phyloP scores from a whole-genome alignment of 768 basidiomycete genomes.

The Daedaleopsis nitida region DNA sequence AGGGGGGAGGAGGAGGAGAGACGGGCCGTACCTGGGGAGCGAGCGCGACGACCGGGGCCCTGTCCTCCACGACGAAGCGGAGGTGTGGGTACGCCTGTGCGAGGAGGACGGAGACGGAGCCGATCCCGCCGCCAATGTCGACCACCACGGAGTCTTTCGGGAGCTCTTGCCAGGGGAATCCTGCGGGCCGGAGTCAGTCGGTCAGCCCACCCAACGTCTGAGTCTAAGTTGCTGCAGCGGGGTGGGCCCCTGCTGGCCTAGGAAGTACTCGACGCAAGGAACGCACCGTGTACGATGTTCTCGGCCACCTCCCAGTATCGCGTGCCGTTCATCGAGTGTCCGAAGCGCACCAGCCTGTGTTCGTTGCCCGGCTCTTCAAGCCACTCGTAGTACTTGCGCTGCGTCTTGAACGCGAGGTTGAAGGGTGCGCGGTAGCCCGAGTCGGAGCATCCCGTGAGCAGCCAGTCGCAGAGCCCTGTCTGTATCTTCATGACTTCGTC shows the following conservation, averaged over 20 bases:
- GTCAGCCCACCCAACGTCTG: too few relatives aligned
- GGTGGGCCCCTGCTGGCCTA: too few relatives aligned
- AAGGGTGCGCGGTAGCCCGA: conserved; percentile 39
- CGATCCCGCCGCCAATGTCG: conserved; percentile 25
- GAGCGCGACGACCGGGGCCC: conserved; percentile 32
- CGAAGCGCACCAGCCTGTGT: conserved; percentile 59
- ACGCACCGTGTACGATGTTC: conserved; percentile 17
- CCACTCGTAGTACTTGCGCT: conserved; percentile 63
- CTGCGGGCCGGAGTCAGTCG: conserved; percentile 3
- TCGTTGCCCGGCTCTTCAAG: conserved; percentile 57
- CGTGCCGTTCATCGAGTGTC: conserved; percentile 70
- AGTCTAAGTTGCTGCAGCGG: too few relatives aligned
- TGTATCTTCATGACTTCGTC: conserved; percentile 4
- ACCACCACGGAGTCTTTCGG: conserved; percentile 17
- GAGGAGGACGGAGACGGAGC: conserved; percentile 18
- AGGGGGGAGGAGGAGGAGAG: background rate
- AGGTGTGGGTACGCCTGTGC: conserved; percentile 21
- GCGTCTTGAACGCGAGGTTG: conserved; percentile 60
- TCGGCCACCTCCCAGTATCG: conserved; percentile 56
- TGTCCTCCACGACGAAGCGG: conserved; percentile 21
- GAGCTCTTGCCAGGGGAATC: conserved; percentile 20
- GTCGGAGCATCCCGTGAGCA: background rate
- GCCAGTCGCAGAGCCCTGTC: conserved; percentile 9
- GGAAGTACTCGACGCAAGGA: too few relatives aligned
- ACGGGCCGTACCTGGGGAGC: conserved; percentile 31